Conservation (phyloP, 106 monocot species). For the Dendrobium chrysotoxum region DNA sequence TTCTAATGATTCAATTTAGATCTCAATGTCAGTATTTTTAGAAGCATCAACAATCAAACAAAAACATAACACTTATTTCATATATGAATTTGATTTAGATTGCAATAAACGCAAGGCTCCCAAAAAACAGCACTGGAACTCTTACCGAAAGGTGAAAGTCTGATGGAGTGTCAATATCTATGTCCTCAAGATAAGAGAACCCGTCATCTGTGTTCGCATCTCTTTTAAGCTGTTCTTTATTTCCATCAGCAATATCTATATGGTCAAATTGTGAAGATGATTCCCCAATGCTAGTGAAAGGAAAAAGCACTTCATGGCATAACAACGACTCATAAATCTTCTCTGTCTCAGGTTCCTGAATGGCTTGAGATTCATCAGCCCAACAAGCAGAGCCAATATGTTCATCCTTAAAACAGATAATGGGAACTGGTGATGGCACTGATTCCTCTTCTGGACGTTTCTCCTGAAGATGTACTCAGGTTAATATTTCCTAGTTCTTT, state of each 20-base stretch:
- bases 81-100: not conserved
- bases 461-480: not conserved
- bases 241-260: not conserved
- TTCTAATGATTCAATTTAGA: not conserved
- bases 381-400: constrained; percentile 17
- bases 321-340: constrained; percentile 40
- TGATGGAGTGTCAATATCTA: constrained; percentile 40
- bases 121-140: not conserved
- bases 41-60: not conserved
- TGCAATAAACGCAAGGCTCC: not conserved
- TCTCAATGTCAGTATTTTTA: not conserved
- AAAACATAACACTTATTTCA: not conserved
- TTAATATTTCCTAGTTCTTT: not conserved
- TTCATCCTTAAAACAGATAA: constrained; percentile 14
- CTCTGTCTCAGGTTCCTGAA: constrained; percentile 24
- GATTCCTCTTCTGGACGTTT: constrained; percentile 1
- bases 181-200: constrained; percentile 48
- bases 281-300: constrained; percentile 28
- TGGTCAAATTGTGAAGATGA: constrained; percentile 12
- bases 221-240: not conserved
- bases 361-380: constrained; percentile 54
- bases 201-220: constrained; percentile 1
- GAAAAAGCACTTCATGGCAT: constrained; percentile 75
- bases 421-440: constrained; percentile 5
- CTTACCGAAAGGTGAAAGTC: constrained; percentile 70